These are phyloP conservation scores for Puccinia coronata DNA, from an alignment of 1,284 basidiomycete genomes.

Conservation along the genomic window DNA sequence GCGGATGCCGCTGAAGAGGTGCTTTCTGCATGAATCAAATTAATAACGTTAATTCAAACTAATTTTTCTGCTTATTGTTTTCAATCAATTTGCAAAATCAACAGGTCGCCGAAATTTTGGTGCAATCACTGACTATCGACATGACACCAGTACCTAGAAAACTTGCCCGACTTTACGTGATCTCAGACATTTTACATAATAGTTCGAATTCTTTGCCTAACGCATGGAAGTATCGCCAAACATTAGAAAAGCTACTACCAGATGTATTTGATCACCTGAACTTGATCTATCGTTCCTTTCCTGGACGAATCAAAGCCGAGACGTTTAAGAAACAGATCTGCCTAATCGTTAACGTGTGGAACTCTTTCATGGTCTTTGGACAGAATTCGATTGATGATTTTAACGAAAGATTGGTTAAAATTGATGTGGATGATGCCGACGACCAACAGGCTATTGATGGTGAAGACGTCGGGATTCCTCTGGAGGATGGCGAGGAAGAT, in stretches of 20 bases:
- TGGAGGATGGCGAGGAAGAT: conserved; percentile 16
- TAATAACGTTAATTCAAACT: neutral
- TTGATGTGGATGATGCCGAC: conserved; percentile 38
- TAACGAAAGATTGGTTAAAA: conserved; percentile 71
- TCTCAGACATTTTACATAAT: conserved; percentile 97
- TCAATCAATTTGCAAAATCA: too few relatives aligned
- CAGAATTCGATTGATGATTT: conserved; percentile 76
- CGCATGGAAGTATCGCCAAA: conserved; percentile 85
- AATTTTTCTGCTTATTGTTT: neutral
- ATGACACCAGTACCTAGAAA: conserved; percentile 91
- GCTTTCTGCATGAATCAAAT: conserved; percentile 50
- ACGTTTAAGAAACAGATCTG: conserved; percentile 88
- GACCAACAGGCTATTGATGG: conserved; percentile 28
- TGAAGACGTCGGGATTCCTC: neutral
- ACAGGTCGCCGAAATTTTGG: conserved; percentile 84
- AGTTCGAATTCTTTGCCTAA: conserved; percentile 64
- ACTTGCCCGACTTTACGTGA: conserved; percentile 86
- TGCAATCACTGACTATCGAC: conserved; percentile 77
- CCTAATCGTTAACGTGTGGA: conserved; percentile 85
- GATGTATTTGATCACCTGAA: conserved; percentile 89
- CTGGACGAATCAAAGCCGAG: conserved; percentile 87
- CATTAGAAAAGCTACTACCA: conserved; percentile 81
- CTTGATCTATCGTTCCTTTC: conserved; percentile 86
- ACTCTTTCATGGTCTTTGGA: conserved; percentile 74
- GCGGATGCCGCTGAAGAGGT: conserved; percentile 91